Evolutionary conservation across 495 filamentous ascomycete genomes (phyloP), one percentile per base, ranked within the genome.

Genomic region (Parmelia sp.): DNA sequence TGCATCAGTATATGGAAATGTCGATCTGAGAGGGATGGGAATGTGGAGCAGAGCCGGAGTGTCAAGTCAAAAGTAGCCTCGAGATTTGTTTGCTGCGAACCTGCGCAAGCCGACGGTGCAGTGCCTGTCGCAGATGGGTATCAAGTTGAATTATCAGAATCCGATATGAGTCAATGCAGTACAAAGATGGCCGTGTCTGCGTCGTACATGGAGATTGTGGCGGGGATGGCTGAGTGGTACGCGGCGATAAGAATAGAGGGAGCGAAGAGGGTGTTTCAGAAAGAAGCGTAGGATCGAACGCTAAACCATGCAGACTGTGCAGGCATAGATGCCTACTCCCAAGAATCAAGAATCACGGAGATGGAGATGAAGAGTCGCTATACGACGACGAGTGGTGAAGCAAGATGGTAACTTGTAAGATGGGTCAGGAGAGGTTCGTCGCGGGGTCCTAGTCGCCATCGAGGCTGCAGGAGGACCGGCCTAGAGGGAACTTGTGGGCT

Each of bases 391-490:
- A 14, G 17, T 39, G 14, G n/a, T 42, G 35, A 59, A 27, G 35
- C 0, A 10, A 33, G 12, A 10, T 55, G 15, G 51, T 33, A 21
- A 33, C 27, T 29, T 19, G 27, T 33, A 55, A 55, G 51, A 55
- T 21, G 51, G 29, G 27, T 55, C 51, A 55, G 51, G 51, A 55
- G 51, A 55, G 51, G 51, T 33, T 55, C 29, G 51, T 55, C 51
- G 51, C 51, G 51, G 51, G 51, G 51, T 55, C 29, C 51, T 55
- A 55, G 66, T 68, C 66, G 66, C 66, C 65, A 65, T 65, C 47
- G 61, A 64, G 62, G 44, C 51, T 55, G 51, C 51, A 55, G 51
- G 51, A 55, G 21, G 51, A 33, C 51, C 27, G 51, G 17, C 51
- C 51, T 53, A 42, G 33, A 58, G 37, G 37, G 57, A 58, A 40